These are phyloP conservation scores for Alternaria infectoria DNA, from an alignment of 2,329 filamentous ascomycete species.

Conservation along the genomic window DNA sequence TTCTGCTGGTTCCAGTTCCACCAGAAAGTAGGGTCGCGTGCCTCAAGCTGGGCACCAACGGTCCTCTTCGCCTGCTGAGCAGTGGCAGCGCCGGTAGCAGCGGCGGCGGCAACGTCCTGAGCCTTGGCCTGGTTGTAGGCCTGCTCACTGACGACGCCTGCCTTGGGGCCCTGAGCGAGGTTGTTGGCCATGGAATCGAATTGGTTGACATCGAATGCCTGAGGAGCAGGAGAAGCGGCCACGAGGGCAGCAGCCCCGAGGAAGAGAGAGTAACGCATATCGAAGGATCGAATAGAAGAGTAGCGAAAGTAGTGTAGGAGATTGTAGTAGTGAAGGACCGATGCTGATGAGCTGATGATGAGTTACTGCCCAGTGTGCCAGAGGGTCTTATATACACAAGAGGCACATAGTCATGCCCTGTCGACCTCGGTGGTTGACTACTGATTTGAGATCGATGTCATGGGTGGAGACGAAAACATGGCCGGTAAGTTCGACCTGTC, in stretches of 20 bases:
- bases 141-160: slow-evolving; percentile 15
- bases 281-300: slow-evolving; percentile 6
- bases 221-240: slow-evolving; percentile 28
- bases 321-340: slow-evolving; percentile 8
- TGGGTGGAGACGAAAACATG: slow-evolving; percentile 5
- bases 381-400: slow-evolving; percentile 8
- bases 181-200: slow-evolving; percentile 14
- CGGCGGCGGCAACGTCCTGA: slow-evolving; percentile 17
- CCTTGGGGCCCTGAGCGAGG: slow-evolving; percentile 21
- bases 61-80: slow-evolving; percentile 22
- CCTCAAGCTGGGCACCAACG: slow-evolving; percentile 1
- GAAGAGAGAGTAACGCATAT: slow-evolving; percentile 29
- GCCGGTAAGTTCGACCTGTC: slow-evolving; percentile 7
- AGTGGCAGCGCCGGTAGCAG: slow-evolving; percentile 16
- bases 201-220: slow-evolving; percentile 18
- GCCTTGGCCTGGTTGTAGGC: slow-evolving; percentile 22
- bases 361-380: neutral
- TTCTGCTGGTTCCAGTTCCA: slow-evolving; percentile 7
- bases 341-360: slow-evolving; percentile 10
- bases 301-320: neutral
- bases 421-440: neutral
- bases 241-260: slow-evolving; percentile 31
- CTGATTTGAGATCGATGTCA: slow-evolving; percentile 11
- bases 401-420: neutral
- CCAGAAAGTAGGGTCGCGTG: slow-evolving; percentile 8